phyloP scores from a whole-genome alignment of 2,329 filamentous ascomycete species.

The Stagonosporopsis vannaccii region DNA sequence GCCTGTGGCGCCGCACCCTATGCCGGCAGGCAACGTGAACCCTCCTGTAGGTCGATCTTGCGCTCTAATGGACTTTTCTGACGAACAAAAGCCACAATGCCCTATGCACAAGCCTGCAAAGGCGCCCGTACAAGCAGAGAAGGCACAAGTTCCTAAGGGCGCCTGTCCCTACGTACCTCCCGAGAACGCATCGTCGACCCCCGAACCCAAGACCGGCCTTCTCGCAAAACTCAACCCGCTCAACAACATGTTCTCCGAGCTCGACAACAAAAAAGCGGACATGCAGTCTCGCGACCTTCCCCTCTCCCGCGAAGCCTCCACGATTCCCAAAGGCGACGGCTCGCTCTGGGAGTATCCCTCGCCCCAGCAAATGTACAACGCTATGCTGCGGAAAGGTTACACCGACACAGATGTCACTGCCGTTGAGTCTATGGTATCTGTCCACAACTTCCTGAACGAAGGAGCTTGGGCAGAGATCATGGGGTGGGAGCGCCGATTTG shows the following conservation, averaged over 20 bases:
- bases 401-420: constrained; percentile 92
- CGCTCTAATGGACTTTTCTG: constrained; percentile 24
- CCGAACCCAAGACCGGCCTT: constrained; percentile 56
- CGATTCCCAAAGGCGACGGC: constrained; percentile 84
- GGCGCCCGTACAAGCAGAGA: constrained; percentile 22
- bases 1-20: constrained; percentile 56
- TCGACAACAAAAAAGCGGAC: constrained; percentile 80
- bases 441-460: constrained; percentile 98
- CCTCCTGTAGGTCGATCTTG: constrained; percentile 60
- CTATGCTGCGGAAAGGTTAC: constrained; percentile 93
- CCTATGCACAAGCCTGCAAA: constrained; percentile 68
- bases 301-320: constrained; percentile 81
- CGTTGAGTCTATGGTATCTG: constrained; percentile 95
- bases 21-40: constrained; percentile 56
- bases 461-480: constrained; percentile 96
- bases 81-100: constrained; percentile 64
- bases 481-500: constrained; percentile 89
- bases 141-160: constrained; percentile 46
- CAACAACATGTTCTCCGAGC: constrained; percentile 92
- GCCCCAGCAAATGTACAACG: constrained; percentile 99
- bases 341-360: constrained; percentile 97
- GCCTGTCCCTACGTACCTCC: constrained; percentile 60
- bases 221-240: constrained; percentile 76
- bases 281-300: constrained; percentile 78
- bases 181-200: constrained; percentile 19